Conservation (phyloP, 805 yeast genomes). For the Myxozyma neotropica region DNA sequence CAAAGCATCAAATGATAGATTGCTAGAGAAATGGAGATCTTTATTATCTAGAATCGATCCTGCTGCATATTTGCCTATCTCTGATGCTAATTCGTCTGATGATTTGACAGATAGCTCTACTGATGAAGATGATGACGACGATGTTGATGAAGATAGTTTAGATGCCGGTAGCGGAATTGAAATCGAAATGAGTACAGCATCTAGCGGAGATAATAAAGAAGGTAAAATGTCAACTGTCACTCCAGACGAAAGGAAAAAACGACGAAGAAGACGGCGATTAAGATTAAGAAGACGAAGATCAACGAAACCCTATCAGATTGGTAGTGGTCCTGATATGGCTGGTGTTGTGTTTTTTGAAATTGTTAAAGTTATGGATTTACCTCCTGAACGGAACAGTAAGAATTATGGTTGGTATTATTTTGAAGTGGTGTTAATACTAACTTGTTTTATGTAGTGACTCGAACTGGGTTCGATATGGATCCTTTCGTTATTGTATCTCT, state of each 20-base stretch:
- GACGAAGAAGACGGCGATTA: neutral
- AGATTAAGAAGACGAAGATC: conserved; percentile 6
- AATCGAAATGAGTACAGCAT: neutral
- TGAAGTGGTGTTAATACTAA: neutral
- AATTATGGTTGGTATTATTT: no score
- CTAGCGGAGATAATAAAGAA: neutral
- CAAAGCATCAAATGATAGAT: conserved; percentile 8
- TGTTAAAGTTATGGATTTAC: conserved; percentile 71
- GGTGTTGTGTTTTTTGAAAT: conserved; percentile 84
- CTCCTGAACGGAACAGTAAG: conserved; percentile 67
- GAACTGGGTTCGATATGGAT: conserved; percentile 90
- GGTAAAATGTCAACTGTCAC: neutral
- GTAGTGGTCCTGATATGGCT: conserved; percentile 36
- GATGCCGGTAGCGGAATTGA: neutral
- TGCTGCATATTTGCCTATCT: neutral
- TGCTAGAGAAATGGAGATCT: conserved; percentile 18
- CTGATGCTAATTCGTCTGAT: neutral
- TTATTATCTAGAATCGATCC: conserved; percentile 5
- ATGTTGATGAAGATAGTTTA: neutral
- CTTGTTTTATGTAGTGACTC: conserved; percentile 47
- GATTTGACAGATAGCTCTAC: neutral
- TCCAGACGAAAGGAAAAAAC: neutral
- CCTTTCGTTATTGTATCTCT: conserved; percentile 92
- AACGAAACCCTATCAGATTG: conserved; percentile 16
- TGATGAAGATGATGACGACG: neutral